Evolutionary conservation across 441 rosid genomes (phyloP).

Genomic region (Breynia disticha): DNA sequence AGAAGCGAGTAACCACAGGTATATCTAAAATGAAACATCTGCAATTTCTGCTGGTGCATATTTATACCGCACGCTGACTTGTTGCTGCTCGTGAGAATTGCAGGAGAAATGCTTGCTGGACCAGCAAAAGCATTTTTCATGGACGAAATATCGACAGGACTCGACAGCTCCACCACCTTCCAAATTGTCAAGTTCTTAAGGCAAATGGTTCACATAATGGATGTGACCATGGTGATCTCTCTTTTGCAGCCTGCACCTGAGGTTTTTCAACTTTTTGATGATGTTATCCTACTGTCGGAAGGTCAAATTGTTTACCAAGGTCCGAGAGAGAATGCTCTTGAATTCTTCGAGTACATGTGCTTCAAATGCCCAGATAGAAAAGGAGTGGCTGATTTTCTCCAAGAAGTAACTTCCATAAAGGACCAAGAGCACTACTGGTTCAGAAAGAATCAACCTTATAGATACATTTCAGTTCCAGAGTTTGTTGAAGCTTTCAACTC

Average conservation of each 20-base stretch:
- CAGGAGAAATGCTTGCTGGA: slow-evolving; percentile 31
- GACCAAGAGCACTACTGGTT: slow-evolving; percentile 36
- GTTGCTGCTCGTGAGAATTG: too few species aligned
- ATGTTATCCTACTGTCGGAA: slow-evolving; percentile 27
- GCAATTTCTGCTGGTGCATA: too few species aligned
- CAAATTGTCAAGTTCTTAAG: slow-evolving; percentile 29
- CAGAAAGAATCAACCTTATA: not conserved
- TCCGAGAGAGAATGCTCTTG: slow-evolving; percentile 41
- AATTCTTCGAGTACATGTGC: slow-evolving; percentile 45
- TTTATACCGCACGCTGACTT: too few species aligned
- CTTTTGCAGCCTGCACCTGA: slow-evolving; percentile 44
- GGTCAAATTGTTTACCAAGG: slow-evolving; percentile 35
- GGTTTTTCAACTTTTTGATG: slow-evolving; percentile 34
- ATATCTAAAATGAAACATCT: too few species aligned
- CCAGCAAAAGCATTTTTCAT: slow-evolving; percentile 30
- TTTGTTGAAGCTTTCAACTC: not conserved
- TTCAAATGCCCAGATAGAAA: slow-evolving; percentile 61
- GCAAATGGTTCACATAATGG: slow-evolving; percentile 32
- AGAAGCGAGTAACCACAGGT: slow-evolving; percentile 54
- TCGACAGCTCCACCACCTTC: slow-evolving; percentile 40
- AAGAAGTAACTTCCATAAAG: slow-evolving; percentile 59
- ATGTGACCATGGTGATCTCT: slow-evolving; percentile 26
- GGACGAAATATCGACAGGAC: slow-evolving; percentile 40
- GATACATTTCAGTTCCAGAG: not conserved
- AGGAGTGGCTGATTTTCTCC: slow-evolving; percentile 62